Base-by-base conservation (phyloP, 2,329 filamentous ascomycete species). In the Xylariaceae sp. region DNA sequence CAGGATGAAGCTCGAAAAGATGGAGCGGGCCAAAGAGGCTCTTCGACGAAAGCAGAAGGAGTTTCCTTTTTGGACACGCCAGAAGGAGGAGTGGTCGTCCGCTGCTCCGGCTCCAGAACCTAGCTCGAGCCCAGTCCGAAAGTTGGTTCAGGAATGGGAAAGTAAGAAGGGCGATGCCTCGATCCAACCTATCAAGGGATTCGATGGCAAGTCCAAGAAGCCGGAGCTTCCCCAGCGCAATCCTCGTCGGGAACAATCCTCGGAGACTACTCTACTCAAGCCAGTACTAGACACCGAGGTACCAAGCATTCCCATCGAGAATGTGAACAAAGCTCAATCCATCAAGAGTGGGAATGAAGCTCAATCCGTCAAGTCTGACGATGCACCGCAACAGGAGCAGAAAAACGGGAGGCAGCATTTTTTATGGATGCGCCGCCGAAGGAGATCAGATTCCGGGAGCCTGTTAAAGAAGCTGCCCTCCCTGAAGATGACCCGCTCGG, bases 81-180 rank as follows among this genome's bases (percentile, higher is more conserved):
- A 77, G 23, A 74, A 73, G 1, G 73, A 75, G 17, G 76, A 80
- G 57, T 84, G 81, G 81, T 81, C 78, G 3, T 82, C 79, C 2
- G 76, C 76, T 1, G 77, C 76, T 23, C 78, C 23, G 5, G 23
- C 23, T 30, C 23, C 23, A 30, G 23, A 81, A 60, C 79, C 81
- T 9, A 71, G 72, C 6, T 66, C 83, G 51, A 82, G 78, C 54
- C 78, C 80, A 10, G 81, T 82, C 55, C 70, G 75, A 17, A 76
- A 80, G 67, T 42, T 13, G 23, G 23, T 80, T 78, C 6, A 48
- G 67, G 35, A 62, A 64, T 30, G 23, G 23, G 23, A 30, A 30
- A 30, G 5, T 30, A 30, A 30, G 23, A 45, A 64, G 66, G 62
- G 30, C 48, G 2, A 5, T 61, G 6, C 15, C 15, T 10, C 44